Percentiles rank a stretch among this genome's conserved stretches.
Conservation (phyloP, 257 asterid genomes). For the Craterostigma plantagineum region DNA sequence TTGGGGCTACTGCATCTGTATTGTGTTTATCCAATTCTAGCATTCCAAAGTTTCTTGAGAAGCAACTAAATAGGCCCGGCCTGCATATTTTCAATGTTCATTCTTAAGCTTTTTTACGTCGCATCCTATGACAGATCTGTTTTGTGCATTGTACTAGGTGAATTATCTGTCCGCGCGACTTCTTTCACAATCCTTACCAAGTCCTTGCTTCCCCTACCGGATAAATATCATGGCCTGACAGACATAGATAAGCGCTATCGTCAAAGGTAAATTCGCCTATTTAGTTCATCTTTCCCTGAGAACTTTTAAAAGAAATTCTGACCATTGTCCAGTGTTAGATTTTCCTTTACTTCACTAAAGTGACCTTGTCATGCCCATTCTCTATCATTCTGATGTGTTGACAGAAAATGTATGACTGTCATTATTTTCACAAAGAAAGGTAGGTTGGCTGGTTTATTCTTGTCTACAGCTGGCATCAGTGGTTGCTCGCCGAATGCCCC, state of each 20-base stretch:
- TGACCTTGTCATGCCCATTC: not conserved
- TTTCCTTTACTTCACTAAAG: not conserved
- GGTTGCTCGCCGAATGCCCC: no score
- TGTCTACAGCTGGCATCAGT: no score
- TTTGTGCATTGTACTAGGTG: constrained; percentile 34
- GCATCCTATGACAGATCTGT: constrained; percentile 1
- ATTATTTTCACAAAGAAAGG: no score
- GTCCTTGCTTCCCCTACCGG: constrained; percentile 89
- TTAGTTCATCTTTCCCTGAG: not conserved
- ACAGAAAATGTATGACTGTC: no score
- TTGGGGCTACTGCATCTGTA: no score
- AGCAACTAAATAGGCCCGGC: no score
- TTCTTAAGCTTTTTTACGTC: not conserved
- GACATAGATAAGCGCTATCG: constrained; percentile 93
- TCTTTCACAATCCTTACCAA: constrained; percentile 85
- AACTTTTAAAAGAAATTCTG: not conserved
- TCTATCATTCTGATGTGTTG: not conserved
- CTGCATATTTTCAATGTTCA: no score
- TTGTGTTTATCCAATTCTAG: no score
- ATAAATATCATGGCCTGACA: constrained; percentile 91
- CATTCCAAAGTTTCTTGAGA: no score
- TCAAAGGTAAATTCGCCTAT: constrained; percentile 38
- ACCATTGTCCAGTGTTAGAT: no score
- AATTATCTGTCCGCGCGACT: constrained; percentile 60
- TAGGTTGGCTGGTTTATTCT: no score